A percentile compares a stretch with the other conserved stretches of the same genome.
These are phyloP conservation scores for Colletotrichum somersetense DNA, from an alignment of 2,329 filamentous ascomycete genomes.

Conservation along the genomic window DNA sequence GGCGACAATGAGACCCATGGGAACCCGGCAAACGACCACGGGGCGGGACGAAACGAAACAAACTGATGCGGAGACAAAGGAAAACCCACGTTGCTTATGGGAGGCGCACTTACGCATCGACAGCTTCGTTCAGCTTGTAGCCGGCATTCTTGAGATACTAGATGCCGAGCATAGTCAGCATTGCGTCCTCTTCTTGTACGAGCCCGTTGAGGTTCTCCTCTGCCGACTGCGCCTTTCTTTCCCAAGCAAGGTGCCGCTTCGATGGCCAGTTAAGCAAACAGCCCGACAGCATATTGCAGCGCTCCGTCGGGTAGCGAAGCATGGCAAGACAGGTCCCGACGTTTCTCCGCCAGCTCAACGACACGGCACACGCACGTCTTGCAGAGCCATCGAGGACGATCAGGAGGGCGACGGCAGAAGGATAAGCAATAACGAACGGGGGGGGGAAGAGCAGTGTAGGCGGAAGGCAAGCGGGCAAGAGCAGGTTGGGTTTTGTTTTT, in stretches of 20 bases:
- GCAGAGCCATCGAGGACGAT: constrained; percentile 15
- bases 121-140: constrained; percentile 66
- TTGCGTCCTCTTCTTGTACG: constrained; percentile 5
- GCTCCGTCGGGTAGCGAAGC: constrained; percentile 18
- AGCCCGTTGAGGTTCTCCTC: not conserved
- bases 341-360: constrained; percentile 22
- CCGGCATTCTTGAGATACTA: constrained; percentile 63
- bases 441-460: constrained; percentile 5
- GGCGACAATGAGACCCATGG: constrained; percentile 3
- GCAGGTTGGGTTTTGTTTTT: not conserved
- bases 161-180: constrained; percentile 36
- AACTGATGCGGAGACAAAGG: constrained; percentile 17
- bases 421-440: not conserved
- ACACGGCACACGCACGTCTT: constrained; percentile 10
- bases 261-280: constrained; percentile 19
- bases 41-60: constrained; percentile 14
- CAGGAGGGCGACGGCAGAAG: not conserved
- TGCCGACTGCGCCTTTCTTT: constrained; percentile 15
- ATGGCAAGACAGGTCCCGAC: constrained; percentile 22
- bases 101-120: constrained; percentile 66
- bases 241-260: constrained; percentile 14
- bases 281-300: not conserved
- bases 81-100: constrained; percentile 42
- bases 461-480: not conserved
- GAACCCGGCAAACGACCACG: constrained; percentile 8